phyloP scores from a whole-genome alignment of 352 stramenopile genomes.

The Globisporangium parvum region DNA sequence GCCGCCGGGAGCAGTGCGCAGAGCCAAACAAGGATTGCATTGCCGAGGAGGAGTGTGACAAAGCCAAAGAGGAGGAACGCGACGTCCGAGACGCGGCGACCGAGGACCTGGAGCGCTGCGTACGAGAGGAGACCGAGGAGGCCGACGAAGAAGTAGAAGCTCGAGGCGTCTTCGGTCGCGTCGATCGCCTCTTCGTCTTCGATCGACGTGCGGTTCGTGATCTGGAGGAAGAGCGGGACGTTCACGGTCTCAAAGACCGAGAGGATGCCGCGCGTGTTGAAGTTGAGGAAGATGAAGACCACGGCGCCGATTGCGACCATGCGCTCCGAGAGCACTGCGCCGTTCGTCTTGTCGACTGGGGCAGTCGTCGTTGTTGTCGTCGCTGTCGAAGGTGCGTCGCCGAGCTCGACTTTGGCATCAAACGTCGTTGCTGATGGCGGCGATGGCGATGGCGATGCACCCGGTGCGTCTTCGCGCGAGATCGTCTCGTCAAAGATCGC shows the following conservation, averaged over 20 bases:
- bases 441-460: not conserved
- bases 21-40: slow-evolving; percentile 32
- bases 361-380: not conserved
- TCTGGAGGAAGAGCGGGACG: slow-evolving; percentile 43
- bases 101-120: slow-evolving; percentile 22
- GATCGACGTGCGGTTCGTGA: slow-evolving; percentile 27
- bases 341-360: not conserved
- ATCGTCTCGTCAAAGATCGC: slow-evolving; percentile 47
- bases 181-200: slow-evolving; percentile 19
- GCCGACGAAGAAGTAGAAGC: slow-evolving; percentile 49
- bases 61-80: slow-evolving; percentile 47
- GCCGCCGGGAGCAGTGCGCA: slow-evolving; percentile 13
- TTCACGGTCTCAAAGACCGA: slow-evolving; percentile 75
- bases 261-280: slow-evolving; percentile 50
- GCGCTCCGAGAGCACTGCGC: slow-evolving; percentile 19
- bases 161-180: slow-evolving; percentile 24
- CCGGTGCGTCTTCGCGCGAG: slow-evolving; percentile 31
- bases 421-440: not conserved
- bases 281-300: slow-evolving; percentile 67
- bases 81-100: slow-evolving; percentile 33
- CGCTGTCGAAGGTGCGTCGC: not conserved
- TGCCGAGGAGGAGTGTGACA: slow-evolving; percentile 34
- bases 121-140: slow-evolving; percentile 49
- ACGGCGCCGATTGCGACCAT: slow-evolving; percentile 33
- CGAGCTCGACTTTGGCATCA: not conserved